Evolutionary conservation across 2,329 filamentous ascomycete species (phyloP).

Genomic region (Colletotrichum phormii): DNA sequence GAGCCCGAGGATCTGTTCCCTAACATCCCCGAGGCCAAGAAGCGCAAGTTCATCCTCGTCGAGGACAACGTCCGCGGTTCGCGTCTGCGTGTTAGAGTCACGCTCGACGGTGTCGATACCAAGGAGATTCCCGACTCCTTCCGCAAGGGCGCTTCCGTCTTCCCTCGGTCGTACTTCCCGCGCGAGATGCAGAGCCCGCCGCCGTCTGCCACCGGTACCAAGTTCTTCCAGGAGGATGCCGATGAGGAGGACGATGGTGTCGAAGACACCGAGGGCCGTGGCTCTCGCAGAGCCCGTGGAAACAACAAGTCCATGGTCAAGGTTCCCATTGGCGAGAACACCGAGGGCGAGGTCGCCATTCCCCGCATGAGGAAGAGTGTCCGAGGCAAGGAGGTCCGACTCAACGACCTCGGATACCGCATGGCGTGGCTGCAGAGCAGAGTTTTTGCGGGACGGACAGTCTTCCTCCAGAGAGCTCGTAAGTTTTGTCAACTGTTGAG

Average conservation of each 20-base stretch:
- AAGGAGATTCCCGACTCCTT: conserved; percentile 97
- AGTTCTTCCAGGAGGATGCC: conserved; percentile 77
- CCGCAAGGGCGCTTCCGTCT: conserved; percentile 89
- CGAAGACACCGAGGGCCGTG: conserved; percentile 62
- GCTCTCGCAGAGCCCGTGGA: conserved; percentile 48
- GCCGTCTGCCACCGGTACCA: conserved; percentile 77
- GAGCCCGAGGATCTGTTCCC: conserved; percentile 82
- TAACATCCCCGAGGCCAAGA: conserved; percentile 88
- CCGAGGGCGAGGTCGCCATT: conserved; percentile 78
- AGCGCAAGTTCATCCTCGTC: conserved; percentile 95
- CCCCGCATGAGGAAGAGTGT: conserved; percentile 78
- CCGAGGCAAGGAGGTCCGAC: conserved; percentile 84
- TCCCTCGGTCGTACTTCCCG: conserved; percentile 90
- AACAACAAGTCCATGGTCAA: conserved; percentile 61
- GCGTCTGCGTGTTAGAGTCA: conserved; percentile 88
- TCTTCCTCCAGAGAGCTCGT: conserved; percentile 93
- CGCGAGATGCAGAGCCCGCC: conserved; percentile 92
- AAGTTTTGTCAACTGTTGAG: conserved; percentile 59
- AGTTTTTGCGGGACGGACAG: conserved; percentile 85
- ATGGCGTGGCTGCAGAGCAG: conserved; percentile 98
- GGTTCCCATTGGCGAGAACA: conserved; percentile 76
- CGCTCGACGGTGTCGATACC: conserved; percentile 92
- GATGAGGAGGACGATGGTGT: conserved; percentile 69
- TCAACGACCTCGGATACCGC: conserved; percentile 93
- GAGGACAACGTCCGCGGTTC: conserved; percentile 87